Conservation (phyloP, 2,329 filamentous ascomycete genomes). For the Beauveria asiatica region DNA sequence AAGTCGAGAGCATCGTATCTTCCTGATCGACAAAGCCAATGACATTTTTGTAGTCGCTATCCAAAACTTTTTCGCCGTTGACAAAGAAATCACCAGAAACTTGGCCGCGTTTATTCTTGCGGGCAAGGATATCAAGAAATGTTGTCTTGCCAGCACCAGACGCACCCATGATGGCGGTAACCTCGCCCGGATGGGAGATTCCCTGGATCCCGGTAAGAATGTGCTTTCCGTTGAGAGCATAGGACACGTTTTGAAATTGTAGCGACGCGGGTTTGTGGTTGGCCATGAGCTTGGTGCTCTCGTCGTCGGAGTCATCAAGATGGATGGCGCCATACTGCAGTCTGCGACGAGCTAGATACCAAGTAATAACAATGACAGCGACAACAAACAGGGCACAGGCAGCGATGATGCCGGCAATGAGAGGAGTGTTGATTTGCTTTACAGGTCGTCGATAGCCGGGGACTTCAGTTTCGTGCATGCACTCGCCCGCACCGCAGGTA, state of each 20-base stretch:
- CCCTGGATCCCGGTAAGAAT: conserved; percentile 77
- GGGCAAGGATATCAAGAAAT: conserved; percentile 88
- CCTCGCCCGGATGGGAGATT: conserved; percentile 86
- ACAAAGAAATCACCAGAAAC: conserved; percentile 78
- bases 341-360: conserved; percentile 77
- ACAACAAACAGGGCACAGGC: conserved; percentile 79
- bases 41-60: conserved; percentile 80
- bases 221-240: conserved; percentile 76
- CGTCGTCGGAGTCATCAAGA: conserved; percentile 84
- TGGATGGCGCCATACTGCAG: conserved; percentile 64
- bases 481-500: conserved; percentile 79
- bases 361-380: conserved; percentile 72
- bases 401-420: conserved; percentile 91
- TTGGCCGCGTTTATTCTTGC: conserved; percentile 88
- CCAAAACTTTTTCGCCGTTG: conserved; percentile 82
- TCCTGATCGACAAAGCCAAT: conserved; percentile 98
- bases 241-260: conserved; percentile 81
- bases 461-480: conserved; percentile 84
- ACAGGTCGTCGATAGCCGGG: conserved; percentile 68
- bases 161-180: conserved; percentile 96
- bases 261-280: conserved; percentile 88
- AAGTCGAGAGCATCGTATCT: conserved; percentile 88
- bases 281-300: conserved; percentile 74
- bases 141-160: conserved; percentile 97
- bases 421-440: conserved; percentile 38